Evolutionary conservation across 352 stramenopile species (phyloP), one percentile per base, ranked within the genome.

Genomic region (Hyaloperonospora brassicae): DNA sequence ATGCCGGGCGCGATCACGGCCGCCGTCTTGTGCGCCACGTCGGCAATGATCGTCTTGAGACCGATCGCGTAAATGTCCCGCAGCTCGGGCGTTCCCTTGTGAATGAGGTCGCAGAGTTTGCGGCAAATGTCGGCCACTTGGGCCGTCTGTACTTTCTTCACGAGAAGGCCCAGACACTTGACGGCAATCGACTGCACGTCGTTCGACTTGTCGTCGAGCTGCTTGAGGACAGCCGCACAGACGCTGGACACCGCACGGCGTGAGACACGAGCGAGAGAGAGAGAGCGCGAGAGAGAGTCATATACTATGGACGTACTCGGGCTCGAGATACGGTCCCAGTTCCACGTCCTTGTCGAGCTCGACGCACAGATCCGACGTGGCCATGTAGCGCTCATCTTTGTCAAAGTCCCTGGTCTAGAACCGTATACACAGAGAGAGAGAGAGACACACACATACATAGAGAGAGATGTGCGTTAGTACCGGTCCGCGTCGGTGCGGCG

Each of bases 361-460:
- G 38, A 89, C 91, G 70, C 95, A 98, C 41, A 99, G 80, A 73
- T 99, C 97, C 23, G 89, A 98, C 17, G 96, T 98, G 31, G 97
- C 97, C 97, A 99, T 99, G 77, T 98, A 99, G 24, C 97, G 93
- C 76, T 99, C 96, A 88, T 99, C 97, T 70, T 98, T 98, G 81
- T 97, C 89, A 57, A 89, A 95, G 53, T 92, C 79, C 39, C 76
- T 89, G 17, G 81, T 91, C 81, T 91, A 17, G 39, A 23, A n/a
- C 10, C 2, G 7, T 2, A 34, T 11, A 47, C 12, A 35, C 2
- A 34, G 10, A 23, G 13, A 35, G 11, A 47, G 22, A 46, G 5
- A 46, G 27, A 46, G 4, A 42, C 12, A 47, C 1, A 35, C 2
- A 21, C 7, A 34, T 11, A 47, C 12, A 35, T 10, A 34, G 10